Evolutionary conservation across 2,329 filamentous ascomycete species (phyloP).

Genomic region (Nothopassalora personata): DNA sequence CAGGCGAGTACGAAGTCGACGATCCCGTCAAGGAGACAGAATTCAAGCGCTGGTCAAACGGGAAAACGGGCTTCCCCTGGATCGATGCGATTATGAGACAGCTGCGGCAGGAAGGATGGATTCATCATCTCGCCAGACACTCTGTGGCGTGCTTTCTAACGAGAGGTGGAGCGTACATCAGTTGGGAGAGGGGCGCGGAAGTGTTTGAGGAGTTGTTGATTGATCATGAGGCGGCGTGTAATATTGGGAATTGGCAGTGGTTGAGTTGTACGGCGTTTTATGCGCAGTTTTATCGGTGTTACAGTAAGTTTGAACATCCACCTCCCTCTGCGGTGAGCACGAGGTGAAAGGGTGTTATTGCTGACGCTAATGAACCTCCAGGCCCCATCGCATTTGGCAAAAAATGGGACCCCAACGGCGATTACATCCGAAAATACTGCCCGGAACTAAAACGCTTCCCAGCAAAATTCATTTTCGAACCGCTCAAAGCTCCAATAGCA

Average conservation of each 20-base stretch:
- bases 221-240: constrained; percentile 70
- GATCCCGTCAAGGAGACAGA: constrained; percentile 56
- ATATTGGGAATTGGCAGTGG: constrained; percentile 76
- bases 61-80: constrained; percentile 70
- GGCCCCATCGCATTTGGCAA: constrained; percentile 63
- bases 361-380: constrained; percentile 27
- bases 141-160: constrained; percentile 79
- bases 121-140: constrained; percentile 65
- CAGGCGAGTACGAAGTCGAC: constrained; percentile 61
- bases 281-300: constrained; percentile 65
- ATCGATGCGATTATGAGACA: constrained; percentile 78
- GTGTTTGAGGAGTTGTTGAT: constrained; percentile 73
- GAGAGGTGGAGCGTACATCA: constrained; percentile 69
- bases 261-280: constrained; percentile 71
- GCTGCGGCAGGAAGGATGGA: constrained; percentile 66
- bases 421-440: constrained; percentile 59
- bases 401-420: constrained; percentile 68
- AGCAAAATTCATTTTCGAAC: constrained; percentile 71
- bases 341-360: background rate
- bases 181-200: constrained; percentile 72
- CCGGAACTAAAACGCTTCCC: constrained; percentile 48
- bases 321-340: background rate
- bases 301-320: constrained; percentile 31
- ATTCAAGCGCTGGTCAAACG: constrained; percentile 64
- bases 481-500: constrained; percentile 64